Evolutionary conservation across 2,329 filamentous ascomycete species (phyloP).

Genomic region (Zasmidium cellare): DNA sequence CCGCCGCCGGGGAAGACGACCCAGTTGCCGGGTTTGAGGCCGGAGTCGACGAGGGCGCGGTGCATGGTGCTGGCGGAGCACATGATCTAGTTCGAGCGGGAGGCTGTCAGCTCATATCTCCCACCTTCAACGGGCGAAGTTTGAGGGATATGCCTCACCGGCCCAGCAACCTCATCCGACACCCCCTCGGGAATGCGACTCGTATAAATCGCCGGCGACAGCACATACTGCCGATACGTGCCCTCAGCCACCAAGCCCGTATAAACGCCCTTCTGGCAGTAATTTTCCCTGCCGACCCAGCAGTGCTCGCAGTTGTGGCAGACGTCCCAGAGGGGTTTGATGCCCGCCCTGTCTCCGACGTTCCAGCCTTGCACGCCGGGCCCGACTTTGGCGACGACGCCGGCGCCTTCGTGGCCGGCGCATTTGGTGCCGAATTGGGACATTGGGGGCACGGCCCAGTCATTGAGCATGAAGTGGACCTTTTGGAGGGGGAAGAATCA

Average conservation of each 20-base stretch:
- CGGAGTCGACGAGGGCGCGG: constrained; percentile 54
- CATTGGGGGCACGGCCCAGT: constrained; percentile 53
- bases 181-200: constrained; percentile 58
- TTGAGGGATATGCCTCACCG: constrained; percentile 27
- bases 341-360: constrained; percentile 54
- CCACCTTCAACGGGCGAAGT: too few relatives aligned
- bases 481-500: too few relatives aligned
- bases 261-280: constrained; percentile 49
- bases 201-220: constrained; percentile 56
- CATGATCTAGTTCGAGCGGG: too few relatives aligned
- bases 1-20: constrained; percentile 57
- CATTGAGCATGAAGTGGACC: constrained; percentile 30
- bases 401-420: constrained; percentile 54
- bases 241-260: constrained; percentile 48
- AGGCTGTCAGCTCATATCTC: too few relatives aligned
- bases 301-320: constrained; percentile 53
- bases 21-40: constrained; percentile 54
- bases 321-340: constrained; percentile 52
- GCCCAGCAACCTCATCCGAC: constrained; percentile 56
- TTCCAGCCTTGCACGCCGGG: constrained; percentile 54
- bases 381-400: constrained; percentile 59
- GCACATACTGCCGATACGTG: constrained; percentile 61
- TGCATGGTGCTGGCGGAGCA: constrained; percentile 61
- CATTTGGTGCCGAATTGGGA: constrained; percentile 36
- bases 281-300: constrained; percentile 55